Evolutionary conservation across 257 asterid species (phyloP), one percentile per base, ranked within the genome.

Genomic region (Solanum sitiens): DNA sequence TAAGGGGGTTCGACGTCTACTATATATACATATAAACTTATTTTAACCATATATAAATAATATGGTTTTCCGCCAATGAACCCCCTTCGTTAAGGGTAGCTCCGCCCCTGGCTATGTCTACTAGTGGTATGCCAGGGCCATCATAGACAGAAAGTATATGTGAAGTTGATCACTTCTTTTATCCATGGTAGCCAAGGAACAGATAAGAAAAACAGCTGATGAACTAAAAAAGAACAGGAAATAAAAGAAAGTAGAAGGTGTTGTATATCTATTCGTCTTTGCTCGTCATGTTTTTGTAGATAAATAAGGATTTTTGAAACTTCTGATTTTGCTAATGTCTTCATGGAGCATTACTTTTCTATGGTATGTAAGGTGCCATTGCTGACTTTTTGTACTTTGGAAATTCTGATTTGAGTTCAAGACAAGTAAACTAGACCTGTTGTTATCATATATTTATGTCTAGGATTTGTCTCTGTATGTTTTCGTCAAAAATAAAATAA

Each of bases 101-200:
- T 27, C 30, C 30, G 30, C 30, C 30, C 30, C 30, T 27, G 30
- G 30, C 30, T 27, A 27, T 27, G 30, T 27, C 30, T 27, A 27
- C 30, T 27, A 27, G 87, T 2, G 94, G 94, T 63, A 92, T 92
- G 89, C 93, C 94, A 1, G 91, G 0, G 93, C 91, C 92, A 92
- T 42, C 76, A 74, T 7, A 1, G 94, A 91, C 4, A 89, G 80
- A 18, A 89, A 89, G 90, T 86, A 90, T 16, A 90, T 35, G 84
- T 92, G 94, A n/a, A 87, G 90, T 40, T 86, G 89, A 73, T 72
- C 87, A 39, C 80, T 25, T 27, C 30, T 30, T 68, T 63, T n/a
- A 47, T 44, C 42, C 89, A 87, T 90, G 71, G 63, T 80, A 32
- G 59, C 45, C 27, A 87, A 2, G 27, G 37, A 86, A 27, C 10